phyloP scores from a whole-genome alignment of 805 yeast species.

The Kluyveromyces starmeri region DNA sequence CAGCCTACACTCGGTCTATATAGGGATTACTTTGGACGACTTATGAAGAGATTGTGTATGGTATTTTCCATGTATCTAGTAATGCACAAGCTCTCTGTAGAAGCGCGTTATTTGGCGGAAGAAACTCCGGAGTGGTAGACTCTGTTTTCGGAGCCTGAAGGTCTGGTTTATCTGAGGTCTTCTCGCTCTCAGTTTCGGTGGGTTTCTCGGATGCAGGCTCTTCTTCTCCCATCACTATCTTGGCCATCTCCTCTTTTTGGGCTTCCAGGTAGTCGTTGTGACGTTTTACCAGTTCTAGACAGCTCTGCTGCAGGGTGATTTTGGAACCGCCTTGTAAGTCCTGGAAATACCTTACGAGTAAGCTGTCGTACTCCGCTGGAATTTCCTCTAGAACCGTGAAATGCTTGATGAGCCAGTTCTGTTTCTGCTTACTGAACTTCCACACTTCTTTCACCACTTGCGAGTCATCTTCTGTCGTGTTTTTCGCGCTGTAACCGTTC shows the following conservation, averaged over 20 bases:
- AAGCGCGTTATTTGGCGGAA: conserved; percentile 20
- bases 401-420: conserved; percentile 30
- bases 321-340: conserved; percentile 19
- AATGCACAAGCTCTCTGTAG: conserved; percentile 18
- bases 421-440: conserved; percentile 32
- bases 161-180: conserved; percentile 2
- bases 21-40: too few species aligned
- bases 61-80: conserved; percentile 15
- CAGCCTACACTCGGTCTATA: too few species aligned
- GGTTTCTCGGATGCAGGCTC: not conserved
- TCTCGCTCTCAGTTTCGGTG: too few species aligned
- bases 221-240: conserved; percentile 6
- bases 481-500: conserved; percentile 9
- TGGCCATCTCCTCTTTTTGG: conserved; percentile 5
- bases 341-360: conserved; percentile 24
- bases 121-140: too few species aligned
- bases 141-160: too few species aligned
- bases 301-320: conserved; percentile 4
- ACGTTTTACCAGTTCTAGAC: conserved; percentile 1
- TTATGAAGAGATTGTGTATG: too few species aligned
- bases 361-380: conserved; percentile 21
- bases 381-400: conserved; percentile 20
- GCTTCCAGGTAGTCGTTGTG: conserved; percentile 12
- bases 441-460: conserved; percentile 15
- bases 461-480: conserved; percentile 8